These are phyloP conservation scores for Aspergillus wentii DNA, from an alignment of 495 filamentous ascomycete species.

Conservation along the genomic window DNA sequence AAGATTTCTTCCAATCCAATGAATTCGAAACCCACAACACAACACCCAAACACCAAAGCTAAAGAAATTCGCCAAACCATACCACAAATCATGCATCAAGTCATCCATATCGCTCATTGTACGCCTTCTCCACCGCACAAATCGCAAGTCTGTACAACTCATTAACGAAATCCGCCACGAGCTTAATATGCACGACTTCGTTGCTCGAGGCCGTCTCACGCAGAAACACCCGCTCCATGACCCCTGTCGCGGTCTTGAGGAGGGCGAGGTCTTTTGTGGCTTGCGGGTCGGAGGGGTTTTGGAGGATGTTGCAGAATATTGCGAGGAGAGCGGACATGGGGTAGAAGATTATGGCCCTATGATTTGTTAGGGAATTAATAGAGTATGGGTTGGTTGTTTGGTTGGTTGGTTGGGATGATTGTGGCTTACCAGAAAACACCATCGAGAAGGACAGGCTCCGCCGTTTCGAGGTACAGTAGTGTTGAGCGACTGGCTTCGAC, in stretches of 20 bases:
- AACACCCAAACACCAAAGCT: too few species aligned
- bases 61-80: too few species aligned
- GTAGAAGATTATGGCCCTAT: constrained; percentile 45
- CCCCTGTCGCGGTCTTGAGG: constrained; percentile 31
- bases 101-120: constrained; percentile 18
- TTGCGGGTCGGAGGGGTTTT: constrained; percentile 40
- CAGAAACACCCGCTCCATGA: constrained; percentile 39
- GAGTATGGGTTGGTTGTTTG: too few species aligned
- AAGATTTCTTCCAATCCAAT: too few species aligned
- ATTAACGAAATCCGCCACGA: constrained; percentile 43
- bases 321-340: constrained; percentile 46
- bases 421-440: constrained; percentile 43
- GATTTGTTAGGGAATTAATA: too few species aligned
- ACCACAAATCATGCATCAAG: too few species aligned
- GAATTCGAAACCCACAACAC: too few species aligned
- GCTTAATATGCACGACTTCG: constrained; percentile 41
- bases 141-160: constrained; percentile 40
- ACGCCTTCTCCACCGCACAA: constrained; percentile 40
- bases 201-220: constrained; percentile 30
- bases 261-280: constrained; percentile 39
- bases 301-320: constrained; percentile 48
- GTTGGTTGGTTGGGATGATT: background rate
- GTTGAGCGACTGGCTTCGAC: constrained; percentile 51
- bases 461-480: constrained; percentile 37
- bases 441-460: constrained; percentile 33